Evolutionary conservation across 176 grass and related monocot genomes (phyloP).

Genomic region (Carex kokanica): DNA sequence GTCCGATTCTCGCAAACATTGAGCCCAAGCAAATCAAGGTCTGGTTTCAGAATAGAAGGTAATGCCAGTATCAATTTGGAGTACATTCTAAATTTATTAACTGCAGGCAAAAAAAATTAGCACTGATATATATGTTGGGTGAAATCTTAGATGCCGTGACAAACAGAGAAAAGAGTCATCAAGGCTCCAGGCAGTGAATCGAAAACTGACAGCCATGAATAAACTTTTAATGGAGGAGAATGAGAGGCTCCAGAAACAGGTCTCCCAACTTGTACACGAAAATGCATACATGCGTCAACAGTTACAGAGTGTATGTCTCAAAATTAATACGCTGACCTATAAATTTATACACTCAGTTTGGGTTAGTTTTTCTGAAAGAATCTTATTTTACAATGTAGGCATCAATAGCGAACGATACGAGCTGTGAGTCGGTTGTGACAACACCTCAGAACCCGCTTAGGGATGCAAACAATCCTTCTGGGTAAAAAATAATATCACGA

Average conservation of each 20-base stretch:
- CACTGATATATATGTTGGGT: background rate
- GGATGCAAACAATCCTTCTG: slow-evolving; percentile 90
- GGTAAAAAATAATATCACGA: slow-evolving; percentile 42
- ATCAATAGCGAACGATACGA: slow-evolving; percentile 66
- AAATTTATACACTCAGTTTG: background rate
- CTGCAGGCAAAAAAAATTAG: background rate
- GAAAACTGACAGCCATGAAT: slow-evolving; percentile 95
- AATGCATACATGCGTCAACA: slow-evolving; percentile 92
- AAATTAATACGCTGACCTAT: background rate
- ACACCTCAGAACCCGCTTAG: slow-evolving; percentile 73
- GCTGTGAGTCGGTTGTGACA: slow-evolving; percentile 81
- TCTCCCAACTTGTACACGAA: slow-evolving; percentile 79
- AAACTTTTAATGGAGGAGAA: slow-evolving; percentile 99
- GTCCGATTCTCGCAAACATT: slow-evolving; percentile 78
- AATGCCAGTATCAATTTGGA: background rate
- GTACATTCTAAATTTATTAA: background rate
- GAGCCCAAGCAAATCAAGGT: slow-evolving; percentile 99
- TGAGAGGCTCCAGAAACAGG: slow-evolving; percentile 95
- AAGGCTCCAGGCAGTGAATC: slow-evolving; percentile 86
- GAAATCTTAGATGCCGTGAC: slow-evolving; percentile 68
- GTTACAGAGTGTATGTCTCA: slow-evolving; percentile 66
- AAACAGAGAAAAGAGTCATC: slow-evolving; percentile 94
- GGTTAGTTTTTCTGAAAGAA: background rate
- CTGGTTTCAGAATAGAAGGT: slow-evolving; percentile 99
- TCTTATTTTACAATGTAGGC: slow-evolving; percentile 32